phyloP scores from a whole-genome alignment of 1,284 basidiomycete species.

The Ustilago loliicola region DNA sequence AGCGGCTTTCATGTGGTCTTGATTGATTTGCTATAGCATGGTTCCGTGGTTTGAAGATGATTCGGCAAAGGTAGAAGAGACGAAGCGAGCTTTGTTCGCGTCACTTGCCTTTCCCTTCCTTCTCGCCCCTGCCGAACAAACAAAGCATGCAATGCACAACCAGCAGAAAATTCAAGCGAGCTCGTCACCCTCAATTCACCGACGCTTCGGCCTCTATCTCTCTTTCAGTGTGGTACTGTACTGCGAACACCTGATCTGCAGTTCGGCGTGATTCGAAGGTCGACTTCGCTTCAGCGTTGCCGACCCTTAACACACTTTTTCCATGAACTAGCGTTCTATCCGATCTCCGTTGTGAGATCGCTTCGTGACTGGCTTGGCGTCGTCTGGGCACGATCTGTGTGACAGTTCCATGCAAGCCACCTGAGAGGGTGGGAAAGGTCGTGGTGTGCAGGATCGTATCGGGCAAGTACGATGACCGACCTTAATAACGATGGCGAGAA shows the following conservation, averaged over 20 bases:
- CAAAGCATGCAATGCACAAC: slow-evolving; percentile 7
- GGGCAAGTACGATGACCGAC: background rate
- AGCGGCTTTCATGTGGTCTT: slow-evolving; percentile 1
- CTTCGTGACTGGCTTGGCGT: background rate
- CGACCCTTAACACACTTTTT: background rate
- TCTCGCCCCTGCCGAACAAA: slow-evolving; percentile 5
- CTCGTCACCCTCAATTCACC: background rate
- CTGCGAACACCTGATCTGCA: background rate
- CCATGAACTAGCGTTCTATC: background rate
- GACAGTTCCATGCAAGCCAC: background rate
- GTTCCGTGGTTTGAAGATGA: background rate
- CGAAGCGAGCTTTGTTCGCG: background rate
- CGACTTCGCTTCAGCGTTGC: background rate
- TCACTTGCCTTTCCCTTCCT: background rate
- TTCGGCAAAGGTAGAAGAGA: background rate
- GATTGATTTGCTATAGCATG: background rate
- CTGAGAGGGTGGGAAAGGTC: background rate
- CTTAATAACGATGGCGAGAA: background rate
- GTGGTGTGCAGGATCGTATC: background rate
- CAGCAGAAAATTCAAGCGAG: background rate
- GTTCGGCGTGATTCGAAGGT: background rate
- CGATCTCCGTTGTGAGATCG: background rate
- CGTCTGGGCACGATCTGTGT: background rate
- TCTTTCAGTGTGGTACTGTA: background rate
- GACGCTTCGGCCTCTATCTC: background rate